Conservation (phyloP, 768 basidiomycete genomes). For the Leccinum ochraceum region DNA sequence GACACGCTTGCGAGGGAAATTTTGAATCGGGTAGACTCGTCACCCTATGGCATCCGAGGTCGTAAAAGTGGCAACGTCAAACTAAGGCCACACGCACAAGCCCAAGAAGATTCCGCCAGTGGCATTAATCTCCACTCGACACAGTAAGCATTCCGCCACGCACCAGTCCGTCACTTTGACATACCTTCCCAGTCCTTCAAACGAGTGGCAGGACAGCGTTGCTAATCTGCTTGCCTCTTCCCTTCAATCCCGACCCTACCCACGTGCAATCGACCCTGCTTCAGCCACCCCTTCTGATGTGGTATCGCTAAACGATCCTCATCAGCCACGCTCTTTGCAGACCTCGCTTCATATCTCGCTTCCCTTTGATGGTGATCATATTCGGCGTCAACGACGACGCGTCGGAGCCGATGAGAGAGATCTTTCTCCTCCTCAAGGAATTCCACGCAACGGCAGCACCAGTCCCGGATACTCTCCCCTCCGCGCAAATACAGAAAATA, state of each 20-base stretch:
- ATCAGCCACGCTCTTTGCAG: conserved; percentile 4
- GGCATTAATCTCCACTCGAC: conserved; percentile 52
- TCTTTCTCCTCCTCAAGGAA: conserved; percentile 12
- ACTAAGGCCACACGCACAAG: conserved; percentile 21
- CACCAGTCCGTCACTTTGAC: not conserved
- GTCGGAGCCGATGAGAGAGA: conserved; percentile 29
- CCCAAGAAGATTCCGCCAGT: conserved; percentile 18
- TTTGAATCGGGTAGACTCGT: conserved; percentile 76
- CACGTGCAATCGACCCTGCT: not conserved
- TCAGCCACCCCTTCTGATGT: conserved; percentile 4
- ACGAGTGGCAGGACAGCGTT: conserved; percentile 82
- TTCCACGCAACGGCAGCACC: conserved; percentile 17
- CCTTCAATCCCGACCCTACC: conserved; percentile 14
- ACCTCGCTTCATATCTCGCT: conserved; percentile 17
- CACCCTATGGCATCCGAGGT: conserved; percentile 75
- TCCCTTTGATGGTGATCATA: conserved; percentile 29
- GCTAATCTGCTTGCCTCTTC: conserved; percentile 25
- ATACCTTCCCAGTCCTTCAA: conserved; percentile 58
- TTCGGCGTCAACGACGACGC: conserved; percentile 52
- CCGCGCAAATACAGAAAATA: conserved; percentile 11
- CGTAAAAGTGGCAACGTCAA: conserved; percentile 49
- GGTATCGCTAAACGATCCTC: conserved; percentile 18
- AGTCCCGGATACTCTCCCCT: conserved; percentile 22
- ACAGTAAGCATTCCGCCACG: conserved; percentile 48
- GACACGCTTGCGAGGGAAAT: conserved; percentile 82